phyloP scores from a whole-genome alignment of 306 rosid genomes.

The Vicia villosa region DNA sequence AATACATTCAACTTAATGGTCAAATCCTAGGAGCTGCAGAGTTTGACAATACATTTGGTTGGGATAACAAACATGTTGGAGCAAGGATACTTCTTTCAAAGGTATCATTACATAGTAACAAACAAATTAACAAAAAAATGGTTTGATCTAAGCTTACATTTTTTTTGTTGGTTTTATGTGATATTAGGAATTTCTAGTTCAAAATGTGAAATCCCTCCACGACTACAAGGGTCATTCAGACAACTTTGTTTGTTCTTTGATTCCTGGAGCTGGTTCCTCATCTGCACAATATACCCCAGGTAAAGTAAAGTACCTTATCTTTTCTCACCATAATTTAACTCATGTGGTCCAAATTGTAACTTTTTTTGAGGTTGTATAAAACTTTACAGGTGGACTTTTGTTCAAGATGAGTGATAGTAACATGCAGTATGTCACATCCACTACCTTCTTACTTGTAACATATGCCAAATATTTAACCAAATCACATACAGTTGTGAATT shows the following conservation, averaged over 20 bases:
- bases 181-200: slow-evolving; percentile 80
- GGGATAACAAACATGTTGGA: slow-evolving; percentile 99
- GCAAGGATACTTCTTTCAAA: slow-evolving; percentile 94
- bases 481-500: slow-evolving; percentile 59
- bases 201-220: slow-evolving; percentile 70
- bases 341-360: slow-evolving; percentile 57
- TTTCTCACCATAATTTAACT: neutral
- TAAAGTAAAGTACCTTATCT: slow-evolving; percentile 31
- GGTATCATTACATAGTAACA: slow-evolving; percentile 45
- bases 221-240: slow-evolving; percentile 93
- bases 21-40: slow-evolving; percentile 87
- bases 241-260: slow-evolving; percentile 79
- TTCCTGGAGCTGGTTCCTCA: slow-evolving; percentile 81
- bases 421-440: slow-evolving; percentile 97
- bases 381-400: slow-evolving; percentile 75
- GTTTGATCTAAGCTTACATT: neutral
- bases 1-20: slow-evolving; percentile 87
- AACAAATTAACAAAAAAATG: neutral
- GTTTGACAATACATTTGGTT: slow-evolving; percentile 84
- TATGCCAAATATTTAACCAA: slow-evolving; percentile 91
- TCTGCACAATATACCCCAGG: slow-evolving; percentile 92
- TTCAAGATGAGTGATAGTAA: slow-evolving; percentile 89
- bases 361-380: slow-evolving; percentile 33
- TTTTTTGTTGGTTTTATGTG: neutral
- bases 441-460: slow-evolving; percentile 77